A percentile compares a stretch with the other conserved stretches of the same genome.
These are phyloP conservation scores for Aurinia saxatilis DNA, from an alignment of 345 rosid species.

Conservation along the genomic window DNA sequence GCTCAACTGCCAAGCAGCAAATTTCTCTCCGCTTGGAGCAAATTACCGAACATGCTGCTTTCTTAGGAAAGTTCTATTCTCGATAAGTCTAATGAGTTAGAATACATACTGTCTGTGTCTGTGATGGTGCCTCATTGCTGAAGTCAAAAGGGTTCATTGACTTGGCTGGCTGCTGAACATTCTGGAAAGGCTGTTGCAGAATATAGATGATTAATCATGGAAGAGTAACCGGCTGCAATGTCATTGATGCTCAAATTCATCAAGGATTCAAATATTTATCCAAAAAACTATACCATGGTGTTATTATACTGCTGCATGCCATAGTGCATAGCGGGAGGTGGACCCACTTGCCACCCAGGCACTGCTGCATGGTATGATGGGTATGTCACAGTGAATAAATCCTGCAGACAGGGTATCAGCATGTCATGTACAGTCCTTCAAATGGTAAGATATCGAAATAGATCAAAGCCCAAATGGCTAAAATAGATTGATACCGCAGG, in stretches of 20 bases:
- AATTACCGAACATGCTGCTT: background rate
- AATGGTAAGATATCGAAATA: background rate
- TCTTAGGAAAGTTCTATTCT: background rate
- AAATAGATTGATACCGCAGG: slow-evolving; percentile 51
- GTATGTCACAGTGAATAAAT: slow-evolving; percentile 57
- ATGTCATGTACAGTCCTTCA: background rate
- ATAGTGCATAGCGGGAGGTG: slow-evolving; percentile 54
- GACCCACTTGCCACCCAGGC: slow-evolving; percentile 77
- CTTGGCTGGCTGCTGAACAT: slow-evolving; percentile 40
- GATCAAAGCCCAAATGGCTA: background rate
- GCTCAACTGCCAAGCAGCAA: background rate
- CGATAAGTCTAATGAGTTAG: slow-evolving; percentile 9
- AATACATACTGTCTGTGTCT: slow-evolving; percentile 49
- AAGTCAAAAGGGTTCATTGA: slow-evolving; percentile 88
- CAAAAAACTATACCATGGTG: slow-evolving; percentile 37
- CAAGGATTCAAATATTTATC: background rate
- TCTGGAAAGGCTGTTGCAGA: slow-evolving; percentile 47
- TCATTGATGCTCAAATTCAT: slow-evolving; percentile 7
- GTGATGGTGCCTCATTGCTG: slow-evolving; percentile 42
- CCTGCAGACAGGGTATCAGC: slow-evolving; percentile 41
- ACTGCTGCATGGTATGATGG: slow-evolving; percentile 44
- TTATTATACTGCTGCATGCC: slow-evolving; percentile 53
- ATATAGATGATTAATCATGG: slow-evolving; percentile 1
- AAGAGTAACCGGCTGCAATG: background rate
- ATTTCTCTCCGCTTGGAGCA: background rate